Evolutionary conservation across 1,139 yeast genomes (phyloP).

Genomic region (Geotrichum cucujoidarum): DNA sequence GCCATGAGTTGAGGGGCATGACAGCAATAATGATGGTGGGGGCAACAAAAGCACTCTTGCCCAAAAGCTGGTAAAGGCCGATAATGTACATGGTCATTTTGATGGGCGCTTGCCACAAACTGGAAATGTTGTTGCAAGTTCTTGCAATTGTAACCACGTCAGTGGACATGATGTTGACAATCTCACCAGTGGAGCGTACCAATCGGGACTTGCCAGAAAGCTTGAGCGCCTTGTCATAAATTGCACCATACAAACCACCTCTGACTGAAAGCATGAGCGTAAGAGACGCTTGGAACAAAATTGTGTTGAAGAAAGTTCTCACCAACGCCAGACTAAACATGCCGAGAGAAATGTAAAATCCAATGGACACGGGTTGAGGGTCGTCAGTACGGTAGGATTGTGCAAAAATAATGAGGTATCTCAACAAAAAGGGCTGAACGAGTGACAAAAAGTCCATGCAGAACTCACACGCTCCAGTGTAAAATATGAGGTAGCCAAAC

Average conservation of each 20-base stretch:
- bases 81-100: conserved; percentile 50
- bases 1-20: conserved; percentile 53
- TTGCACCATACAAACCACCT: conserved; percentile 65
- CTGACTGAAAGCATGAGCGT: conserved; percentile 32
- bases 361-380: conserved; percentile 55
- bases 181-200: conserved; percentile 80
- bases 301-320: conserved; percentile 82
- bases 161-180: conserved; percentile 60
- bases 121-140: conserved; percentile 49
- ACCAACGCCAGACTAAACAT: conserved; percentile 75
- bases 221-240: conserved; percentile 72
- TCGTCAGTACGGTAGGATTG: conserved; percentile 51
- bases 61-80: conserved; percentile 56
- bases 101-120: conserved; percentile 55
- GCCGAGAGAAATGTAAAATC: conserved; percentile 70
- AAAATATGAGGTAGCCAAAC: conserved; percentile 57
- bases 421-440: conserved; percentile 76
- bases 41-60: conserved; percentile 61
- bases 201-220: conserved; percentile 77
- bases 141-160: conserved; percentile 72
- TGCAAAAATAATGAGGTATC: conserved; percentile 70
- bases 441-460: conserved; percentile 67
- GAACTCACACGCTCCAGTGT: conserved; percentile 67
- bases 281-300: conserved; percentile 51
- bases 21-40: conserved; percentile 48